Percentiles rank a stretch among this genome's conserved stretches.
Conservation (phyloP, 805 yeast genomes). For the Grigorovia jiainica region DNA sequence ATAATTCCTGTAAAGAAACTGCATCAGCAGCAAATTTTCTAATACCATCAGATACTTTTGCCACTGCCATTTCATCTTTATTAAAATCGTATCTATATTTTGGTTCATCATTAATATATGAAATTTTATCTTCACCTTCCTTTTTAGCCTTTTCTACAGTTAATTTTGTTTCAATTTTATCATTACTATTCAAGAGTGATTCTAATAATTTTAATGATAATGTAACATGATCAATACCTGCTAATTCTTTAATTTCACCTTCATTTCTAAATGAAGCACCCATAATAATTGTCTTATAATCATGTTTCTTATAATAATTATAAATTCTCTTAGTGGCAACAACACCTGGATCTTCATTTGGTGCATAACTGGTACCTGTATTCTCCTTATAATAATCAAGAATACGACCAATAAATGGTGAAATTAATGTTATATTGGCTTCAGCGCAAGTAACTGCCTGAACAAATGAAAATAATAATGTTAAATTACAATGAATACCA, state of each 20-base stretch:
- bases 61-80: constrained; percentile 98
- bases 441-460: constrained; percentile 99
- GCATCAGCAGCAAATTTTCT: constrained; percentile 94
- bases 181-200: constrained; percentile 71
- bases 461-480: constrained; percentile 85
- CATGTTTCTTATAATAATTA: constrained; percentile 97
- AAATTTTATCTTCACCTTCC: constrained; percentile 52
- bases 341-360: constrained; percentile 90
- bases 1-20: constrained; percentile 59
- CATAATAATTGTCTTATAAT: constrained; percentile 97
- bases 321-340: constrained; percentile 74
- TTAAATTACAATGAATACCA: constrained; percentile 90
- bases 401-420: constrained; percentile 99
- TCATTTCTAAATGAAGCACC: constrained; percentile 99
- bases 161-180: constrained; percentile 70
- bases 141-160: constrained; percentile 54
- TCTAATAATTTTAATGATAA: constrained; percentile 89
- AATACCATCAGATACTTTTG: constrained; percentile 95
- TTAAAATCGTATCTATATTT: constrained; percentile 83
- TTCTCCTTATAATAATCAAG: constrained; percentile 95
- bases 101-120: constrained; percentile 79
- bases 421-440: constrained; percentile 89
- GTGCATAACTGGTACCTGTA: constrained; percentile 79
- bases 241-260: constrained; percentile 91
- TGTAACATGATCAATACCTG: constrained; percentile 95